Conservation (phyloP, 352 stramenopile species). For the Globisporangium rhizosaccharum region DNA sequence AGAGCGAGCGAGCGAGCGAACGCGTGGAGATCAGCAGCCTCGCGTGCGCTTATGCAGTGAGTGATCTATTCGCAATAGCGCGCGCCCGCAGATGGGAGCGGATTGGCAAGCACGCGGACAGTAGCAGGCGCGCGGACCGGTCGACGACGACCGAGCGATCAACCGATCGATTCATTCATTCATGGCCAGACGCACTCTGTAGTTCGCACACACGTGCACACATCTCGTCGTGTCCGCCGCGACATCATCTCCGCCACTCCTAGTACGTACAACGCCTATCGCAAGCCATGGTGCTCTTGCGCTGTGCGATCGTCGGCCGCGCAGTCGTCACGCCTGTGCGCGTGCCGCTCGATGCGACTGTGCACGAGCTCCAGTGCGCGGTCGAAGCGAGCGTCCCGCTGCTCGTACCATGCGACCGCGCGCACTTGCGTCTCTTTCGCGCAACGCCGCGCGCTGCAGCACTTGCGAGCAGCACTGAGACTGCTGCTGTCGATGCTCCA, state of each 20-base stretch:
- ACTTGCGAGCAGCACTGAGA: not conserved
- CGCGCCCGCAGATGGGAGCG: not conserved
- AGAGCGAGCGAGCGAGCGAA: not conserved
- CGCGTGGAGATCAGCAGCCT: no score
- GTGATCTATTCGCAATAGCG: not conserved
- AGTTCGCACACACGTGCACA: not conserved
- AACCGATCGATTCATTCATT: not conserved
- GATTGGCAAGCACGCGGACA: not conserved
- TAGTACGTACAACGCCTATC: not conserved
- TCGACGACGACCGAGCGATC: not conserved
- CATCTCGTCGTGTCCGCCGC: not conserved
- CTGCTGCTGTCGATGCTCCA: not conserved
- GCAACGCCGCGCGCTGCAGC: not conserved
- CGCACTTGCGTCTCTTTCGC: conserved; percentile 3
- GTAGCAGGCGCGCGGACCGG: not conserved
- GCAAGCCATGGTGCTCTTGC: not conserved
- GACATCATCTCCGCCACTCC: not conserved
- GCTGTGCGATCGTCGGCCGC: conserved; percentile 1
- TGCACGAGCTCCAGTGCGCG: not conserved
- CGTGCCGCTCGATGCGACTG: not conserved
- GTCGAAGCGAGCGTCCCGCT: not conserved
- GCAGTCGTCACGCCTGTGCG: not conserved
- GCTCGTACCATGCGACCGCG: not conserved
- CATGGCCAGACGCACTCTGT: not conserved
- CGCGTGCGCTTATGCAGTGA: no score